phyloP scores from a whole-genome alignment of 495 filamentous ascomycete genomes.

The Aspergillus steynii region DNA sequence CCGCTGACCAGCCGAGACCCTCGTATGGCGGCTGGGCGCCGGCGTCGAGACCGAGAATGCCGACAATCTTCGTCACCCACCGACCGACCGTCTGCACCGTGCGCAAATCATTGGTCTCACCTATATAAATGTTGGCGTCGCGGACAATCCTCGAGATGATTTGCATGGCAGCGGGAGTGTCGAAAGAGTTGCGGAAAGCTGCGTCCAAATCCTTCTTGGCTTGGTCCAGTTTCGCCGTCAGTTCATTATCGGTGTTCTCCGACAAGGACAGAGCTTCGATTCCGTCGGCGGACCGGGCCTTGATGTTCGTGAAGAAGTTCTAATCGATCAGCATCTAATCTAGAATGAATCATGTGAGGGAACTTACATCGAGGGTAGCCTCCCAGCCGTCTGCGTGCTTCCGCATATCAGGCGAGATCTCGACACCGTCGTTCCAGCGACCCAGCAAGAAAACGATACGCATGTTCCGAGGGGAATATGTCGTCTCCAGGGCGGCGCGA shows the following conservation, averaged over 20 bases:
- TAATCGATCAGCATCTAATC: neutral
- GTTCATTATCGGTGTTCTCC: conserved; percentile 35
- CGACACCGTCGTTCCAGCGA: conserved; percentile 86
- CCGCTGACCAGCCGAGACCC: conserved; percentile 79
- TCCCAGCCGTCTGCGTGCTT: conserved; percentile 78
- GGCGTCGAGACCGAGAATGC: conserved; percentile 81
- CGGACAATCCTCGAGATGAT: conserved; percentile 73
- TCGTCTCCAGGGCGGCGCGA: conserved; percentile 69
- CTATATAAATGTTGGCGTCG: conserved; percentile 61
- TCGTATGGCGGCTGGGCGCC: conserved; percentile 52
- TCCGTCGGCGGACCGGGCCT: conserved; percentile 32
- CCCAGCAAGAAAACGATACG: conserved; percentile 87
- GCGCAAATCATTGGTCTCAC: conserved; percentile 42
- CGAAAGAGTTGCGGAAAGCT: conserved; percentile 83
- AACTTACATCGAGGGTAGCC: conserved; percentile 57
- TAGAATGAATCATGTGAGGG: neutral
- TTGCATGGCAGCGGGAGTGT: conserved; percentile 77
- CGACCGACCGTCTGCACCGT: conserved; percentile 62
- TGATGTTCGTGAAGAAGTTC: conserved; percentile 86
- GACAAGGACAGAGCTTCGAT: conserved; percentile 17
- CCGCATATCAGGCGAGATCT: conserved; percentile 82
- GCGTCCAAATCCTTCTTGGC: conserved; percentile 64
- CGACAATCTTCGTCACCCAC: conserved; percentile 83
- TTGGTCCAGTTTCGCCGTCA: conserved; percentile 53
- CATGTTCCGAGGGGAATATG: conserved; percentile 75